phyloP scores from a whole-genome alignment of 805 yeast genomes.

The Nakazawaea sp. region DNA sequence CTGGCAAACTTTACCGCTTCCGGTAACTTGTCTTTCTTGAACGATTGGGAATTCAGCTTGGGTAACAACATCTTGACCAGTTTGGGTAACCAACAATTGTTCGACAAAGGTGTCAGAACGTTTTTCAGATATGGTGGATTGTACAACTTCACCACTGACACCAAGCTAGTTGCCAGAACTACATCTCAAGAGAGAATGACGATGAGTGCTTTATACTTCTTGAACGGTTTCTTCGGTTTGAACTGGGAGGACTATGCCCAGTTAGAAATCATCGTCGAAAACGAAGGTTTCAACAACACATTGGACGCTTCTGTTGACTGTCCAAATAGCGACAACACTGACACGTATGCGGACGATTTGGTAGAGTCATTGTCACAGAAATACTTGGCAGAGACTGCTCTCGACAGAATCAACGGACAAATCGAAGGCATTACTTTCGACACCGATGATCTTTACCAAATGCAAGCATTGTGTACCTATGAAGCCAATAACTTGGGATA shows the following conservation, averaged over 20 bases:
- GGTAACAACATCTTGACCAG: constrained; percentile 14
- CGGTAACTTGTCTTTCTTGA: constrained; percentile 8
- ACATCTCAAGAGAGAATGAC: constrained; percentile 41
- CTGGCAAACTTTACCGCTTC: constrained; percentile 4
- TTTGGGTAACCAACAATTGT: constrained; percentile 16
- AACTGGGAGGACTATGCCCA: constrained; percentile 16
- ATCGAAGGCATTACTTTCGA: constrained; percentile 21
- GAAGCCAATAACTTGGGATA: constrained; percentile 32
- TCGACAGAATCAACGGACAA: constrained; percentile 5
- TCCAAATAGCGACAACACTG: constrained; percentile 10
- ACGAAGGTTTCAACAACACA: constrained; percentile 14
- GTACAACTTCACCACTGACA: constrained; percentile 8
- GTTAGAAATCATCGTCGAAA: constrained; percentile 15
- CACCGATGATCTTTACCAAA: constrained; percentile 21
- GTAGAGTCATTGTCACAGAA: not conserved
- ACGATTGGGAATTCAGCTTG: constrained; percentile 9
- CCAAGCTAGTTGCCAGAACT: constrained; percentile 18
- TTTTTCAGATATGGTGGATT: constrained; percentile 15
- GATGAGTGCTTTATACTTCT: constrained; percentile 38
- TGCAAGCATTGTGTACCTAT: constrained; percentile 33
- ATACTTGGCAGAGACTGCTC: not conserved
- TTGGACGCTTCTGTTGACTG: constrained; percentile 13
- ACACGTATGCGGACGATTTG: not conserved
- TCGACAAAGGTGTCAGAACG: constrained; percentile 14
- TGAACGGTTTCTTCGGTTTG: constrained; percentile 40